phyloP scores from a whole-genome alignment of 495 filamentous ascomycete genomes.

The Achaetomiella virescens region DNA sequence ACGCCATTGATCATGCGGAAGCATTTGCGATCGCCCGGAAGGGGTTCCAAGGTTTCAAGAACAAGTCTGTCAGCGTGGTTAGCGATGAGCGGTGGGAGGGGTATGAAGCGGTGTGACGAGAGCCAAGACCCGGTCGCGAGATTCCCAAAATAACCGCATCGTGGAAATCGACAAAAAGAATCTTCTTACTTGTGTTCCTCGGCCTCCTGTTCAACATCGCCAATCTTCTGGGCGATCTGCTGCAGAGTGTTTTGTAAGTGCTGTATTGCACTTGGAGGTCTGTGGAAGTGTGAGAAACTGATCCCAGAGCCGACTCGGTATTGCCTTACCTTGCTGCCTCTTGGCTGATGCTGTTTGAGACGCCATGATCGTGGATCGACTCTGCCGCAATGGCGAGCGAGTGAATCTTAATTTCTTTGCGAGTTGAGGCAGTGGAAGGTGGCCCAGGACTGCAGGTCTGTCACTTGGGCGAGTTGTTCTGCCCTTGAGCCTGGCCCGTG shows the following conservation, averaged over 20 bases:
- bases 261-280: constrained; percentile 91
- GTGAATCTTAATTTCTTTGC: no score
- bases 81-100: constrained; percentile 30
- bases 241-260: constrained; percentile 95
- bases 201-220: constrained; percentile 91
- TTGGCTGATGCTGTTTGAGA: constrained; percentile 45
- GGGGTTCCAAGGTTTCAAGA: constrained; percentile 83
- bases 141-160: background rate
- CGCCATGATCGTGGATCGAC: constrained; percentile 35
- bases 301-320: no score
- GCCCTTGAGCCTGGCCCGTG: no score
- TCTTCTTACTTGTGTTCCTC: constrained; percentile 91
- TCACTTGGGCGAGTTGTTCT: no score
- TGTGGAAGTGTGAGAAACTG: constrained; percentile 34
- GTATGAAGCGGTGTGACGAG: constrained; percentile 33
- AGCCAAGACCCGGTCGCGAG: constrained; percentile 9
- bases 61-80: constrained; percentile 64
- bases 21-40: constrained; percentile 83
- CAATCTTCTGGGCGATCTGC: constrained; percentile 90
- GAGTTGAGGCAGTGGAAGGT: no score
- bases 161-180: background rate
- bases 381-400: no score
- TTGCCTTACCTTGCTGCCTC: constrained; percentile 74
- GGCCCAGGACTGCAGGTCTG: no score
- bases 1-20: constrained; percentile 99